These are phyloP conservation scores for Hansenula sp. DNA, from an alignment of 1,139 yeast genomes.

Conservation along the genomic window DNA sequence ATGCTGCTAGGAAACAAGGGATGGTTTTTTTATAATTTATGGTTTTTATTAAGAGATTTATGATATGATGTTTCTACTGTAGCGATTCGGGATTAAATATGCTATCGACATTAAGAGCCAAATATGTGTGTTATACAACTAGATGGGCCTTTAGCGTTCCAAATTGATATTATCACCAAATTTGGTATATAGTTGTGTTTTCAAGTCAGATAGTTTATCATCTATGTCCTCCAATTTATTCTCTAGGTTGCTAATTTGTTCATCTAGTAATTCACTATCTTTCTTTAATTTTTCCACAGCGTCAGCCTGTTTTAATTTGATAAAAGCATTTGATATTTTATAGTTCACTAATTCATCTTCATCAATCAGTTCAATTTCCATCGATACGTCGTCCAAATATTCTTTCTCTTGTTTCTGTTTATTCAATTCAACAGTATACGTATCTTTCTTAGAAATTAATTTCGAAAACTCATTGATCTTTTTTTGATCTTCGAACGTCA, in stretches of 20 bases:
- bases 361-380: constrained; percentile 83
- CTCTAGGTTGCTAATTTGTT: constrained; percentile 44
- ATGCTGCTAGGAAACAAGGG: background rate
- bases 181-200: constrained; percentile 75
- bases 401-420: constrained; percentile 70
- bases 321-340: constrained; percentile 73
- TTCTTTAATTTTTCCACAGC: constrained; percentile 64
- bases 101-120: too few relatives aligned
- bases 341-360: constrained; percentile 63
- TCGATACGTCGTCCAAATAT: constrained; percentile 77
- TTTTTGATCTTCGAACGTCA: constrained; percentile 85
- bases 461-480: constrained; percentile 86
- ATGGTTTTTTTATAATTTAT: too few relatives aligned
- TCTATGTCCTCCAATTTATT: constrained; percentile 47
- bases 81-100: too few relatives aligned
- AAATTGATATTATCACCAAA: constrained; percentile 88
- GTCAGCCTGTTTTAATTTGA: constrained; percentile 59
- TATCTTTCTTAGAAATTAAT: constrained; percentile 66
- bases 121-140: background rate
- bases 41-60: too few relatives aligned
- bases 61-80: too few relatives aligned
- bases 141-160: constrained; percentile 40
- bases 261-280: constrained; percentile 51
- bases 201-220: constrained; percentile 53
- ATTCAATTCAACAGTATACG: constrained; percentile 45